Percentiles rank a stretch among this genome's conserved stretches.
Conservation (phyloP, 108 stramenopile species). For the Pseudonitzschia multistriata region DNA sequence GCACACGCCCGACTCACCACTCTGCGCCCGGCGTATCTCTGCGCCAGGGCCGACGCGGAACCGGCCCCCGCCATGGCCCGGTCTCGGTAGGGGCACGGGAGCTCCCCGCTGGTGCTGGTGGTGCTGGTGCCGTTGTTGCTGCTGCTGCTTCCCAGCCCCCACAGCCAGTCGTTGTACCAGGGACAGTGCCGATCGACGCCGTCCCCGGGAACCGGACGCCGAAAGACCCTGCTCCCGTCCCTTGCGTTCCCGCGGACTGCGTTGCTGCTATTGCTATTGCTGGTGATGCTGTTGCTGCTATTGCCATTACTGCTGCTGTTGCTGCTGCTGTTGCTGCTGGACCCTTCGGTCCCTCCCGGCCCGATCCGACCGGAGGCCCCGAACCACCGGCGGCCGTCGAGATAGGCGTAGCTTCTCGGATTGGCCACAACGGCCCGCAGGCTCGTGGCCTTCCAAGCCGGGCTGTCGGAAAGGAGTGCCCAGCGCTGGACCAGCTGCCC, state of each 20-base stretch:
- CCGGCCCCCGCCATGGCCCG: conserved; percentile 31
- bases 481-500: conserved; percentile 83
- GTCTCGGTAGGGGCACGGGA: conserved; percentile 62
- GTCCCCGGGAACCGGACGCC: conserved; percentile 13
- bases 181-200: conserved; percentile 34
- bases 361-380: no score
- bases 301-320: not conserved
- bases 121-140: no score
- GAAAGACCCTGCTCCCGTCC: conserved; percentile 15
- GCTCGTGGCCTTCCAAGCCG: conserved; percentile 21
- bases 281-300: not conserved
- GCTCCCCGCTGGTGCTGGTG: conserved; percentile 28
- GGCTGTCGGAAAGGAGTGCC: conserved; percentile 66
- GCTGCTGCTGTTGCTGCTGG: not conserved
- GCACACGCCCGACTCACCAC: conserved; percentile 23
- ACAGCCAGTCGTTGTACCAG: conserved; percentile 70
- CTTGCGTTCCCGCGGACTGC: not conserved
- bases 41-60: conserved; percentile 20
- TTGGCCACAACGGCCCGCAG: conserved; percentile 74
- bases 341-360: no score
- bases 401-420: conserved; percentile 73
- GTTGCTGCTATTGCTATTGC: not conserved
- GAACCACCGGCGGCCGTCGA: conserved; percentile 60
- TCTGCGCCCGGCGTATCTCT: conserved; percentile 53
- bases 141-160: no score